Evolutionary conservation across 2,329 filamentous ascomycete genomes (phyloP), one percentile per base, ranked within the genome.

Genomic region (Fusarium oxysporum): DNA sequence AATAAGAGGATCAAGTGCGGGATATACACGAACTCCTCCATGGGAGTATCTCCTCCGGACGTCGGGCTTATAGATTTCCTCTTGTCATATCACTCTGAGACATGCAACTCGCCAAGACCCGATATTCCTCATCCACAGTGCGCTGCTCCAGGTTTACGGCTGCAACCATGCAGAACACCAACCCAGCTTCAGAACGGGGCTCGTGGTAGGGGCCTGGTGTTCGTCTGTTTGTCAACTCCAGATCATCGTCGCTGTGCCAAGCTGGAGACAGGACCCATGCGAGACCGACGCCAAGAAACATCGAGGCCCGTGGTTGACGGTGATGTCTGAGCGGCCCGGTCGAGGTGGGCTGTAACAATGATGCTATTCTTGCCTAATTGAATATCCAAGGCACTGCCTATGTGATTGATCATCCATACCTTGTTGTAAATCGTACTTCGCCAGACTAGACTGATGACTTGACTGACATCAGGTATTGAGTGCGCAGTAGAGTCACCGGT

Each of bases 121-220:
- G 68, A 60, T 73, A 74, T 72, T 73, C 61, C 65, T 30, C 54
- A 64, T 43, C 58, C 58, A 57, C 54, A 53, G 61, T 57, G 72
- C 41, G 28, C 47, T 63, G 66, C 63, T 59, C 73, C 70, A 75
- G 68, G 76, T 53, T 71, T 61, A 68, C 47, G 51, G 59, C 57
- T 65, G 33, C 60, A 76, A 64, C 74, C 74, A 69, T 76, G 72
- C 51, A 73, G 66, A 62, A 68, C 56, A 68, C 62, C 62, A 40
- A 47, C n/a, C 40, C 21, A 65, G 57, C 50, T 63, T 64, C 43
- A 48, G 33, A 50, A 73, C 58, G 71, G 58, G 57, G 56, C 44
- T 41, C 30, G 19, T 23, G n/a, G 44, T 60, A 72, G 71, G 62
- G 65, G 41, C 32, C 19, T 43, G 48, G 41, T 45, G 59, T 65